Evolutionary conservation across 1,139 yeast genomes (phyloP).

Genomic region (Candida tetrigidarum): DNA sequence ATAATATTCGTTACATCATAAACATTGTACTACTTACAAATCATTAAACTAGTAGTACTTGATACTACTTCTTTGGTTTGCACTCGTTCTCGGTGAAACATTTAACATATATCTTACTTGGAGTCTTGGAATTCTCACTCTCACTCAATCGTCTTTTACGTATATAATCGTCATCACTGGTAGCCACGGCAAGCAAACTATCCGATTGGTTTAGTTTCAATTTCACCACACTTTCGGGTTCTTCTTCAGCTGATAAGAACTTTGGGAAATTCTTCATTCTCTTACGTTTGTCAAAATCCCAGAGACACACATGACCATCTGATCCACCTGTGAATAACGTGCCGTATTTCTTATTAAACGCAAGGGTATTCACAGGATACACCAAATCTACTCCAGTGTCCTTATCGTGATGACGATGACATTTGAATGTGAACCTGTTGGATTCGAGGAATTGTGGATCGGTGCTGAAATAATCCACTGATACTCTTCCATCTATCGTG

Average conservation of each 20-base stretch:
- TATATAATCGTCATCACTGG: slow-evolving; percentile 63
- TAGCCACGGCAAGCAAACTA: slow-evolving; percentile 57
- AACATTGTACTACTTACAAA: no score
- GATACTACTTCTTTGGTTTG: slow-evolving; percentile 9
- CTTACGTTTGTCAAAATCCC: slow-evolving; percentile 73
- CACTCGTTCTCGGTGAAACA: slow-evolving; percentile 12
- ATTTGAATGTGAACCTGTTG: slow-evolving; percentile 77
- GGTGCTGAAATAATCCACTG: slow-evolving; percentile 72
- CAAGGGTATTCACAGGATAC: slow-evolving; percentile 74
- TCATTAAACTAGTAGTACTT: neutral
- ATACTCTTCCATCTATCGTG: slow-evolving; percentile 88
- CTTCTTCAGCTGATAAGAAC: slow-evolving; percentile 27
- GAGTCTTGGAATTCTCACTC: slow-evolving; percentile 16
- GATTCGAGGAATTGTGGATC: slow-evolving; percentile 46
- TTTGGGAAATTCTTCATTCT: slow-evolving; percentile 62
- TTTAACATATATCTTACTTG: slow-evolving; percentile 18
- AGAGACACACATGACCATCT: slow-evolving; percentile 73
- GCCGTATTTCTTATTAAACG: slow-evolving; percentile 50
- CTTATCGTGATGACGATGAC: slow-evolving; percentile 61
- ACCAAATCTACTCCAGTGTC: slow-evolving; percentile 56
- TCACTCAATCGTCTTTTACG: slow-evolving; percentile 22
- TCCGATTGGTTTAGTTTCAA: slow-evolving; percentile 43
- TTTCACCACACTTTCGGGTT: slow-evolving; percentile 47
- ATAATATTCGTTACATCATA: no score
- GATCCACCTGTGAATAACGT: slow-evolving; percentile 79